Base-by-base conservation (phyloP, 1,284 basidiomycete genomes). In the Cutaneotrichosporon cyanovorans region DNA sequence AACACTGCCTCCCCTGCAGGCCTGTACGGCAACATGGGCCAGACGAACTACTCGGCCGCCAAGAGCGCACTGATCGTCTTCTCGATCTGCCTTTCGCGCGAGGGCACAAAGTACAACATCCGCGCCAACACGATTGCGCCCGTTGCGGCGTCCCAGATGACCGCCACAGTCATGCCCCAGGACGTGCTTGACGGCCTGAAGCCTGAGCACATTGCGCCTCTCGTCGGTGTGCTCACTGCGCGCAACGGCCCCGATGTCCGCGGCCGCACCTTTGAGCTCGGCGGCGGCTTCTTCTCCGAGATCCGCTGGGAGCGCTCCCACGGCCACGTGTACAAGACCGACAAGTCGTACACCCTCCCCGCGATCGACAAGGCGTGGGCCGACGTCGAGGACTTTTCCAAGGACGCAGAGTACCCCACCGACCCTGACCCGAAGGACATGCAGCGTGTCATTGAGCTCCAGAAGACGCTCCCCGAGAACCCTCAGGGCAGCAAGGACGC, bases 81-180 rank as follows among this genome's bases (percentile, higher is more conserved):
- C 74, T 87, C 91, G 22, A 91, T 90, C 69, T 91, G 93, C 2
- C 80, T 99, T 21, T 89, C 89, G 7, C 74, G 80, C 38, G 89
- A 96, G 71, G 92, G 92, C 38, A 83, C 78, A 39, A 95, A 96
- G 74, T 95, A 97, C 73, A 83, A 84, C 66, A 97, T 99, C 68
- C 82, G 83, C 61, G 80, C 84, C 14, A 86, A 85, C 56, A 85
- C 79, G 19, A 87, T 99, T 57, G 92, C 88, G 7, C 95, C 93
- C 6, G 84, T 90, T 58, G 91, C 91, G 22, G 91, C 91, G 0
- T 92, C 89, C 5, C 81, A 82, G 23, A 93, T 96, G 87, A 92
- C 89, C 3, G 89, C 84, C 61, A 93, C 90, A 0, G 77, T 96
- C 64, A 90, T 97, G 87, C 90, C 93, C 14, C 86, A 87, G n/a